These are phyloP conservation scores for Phytopythium sindhum DNA, from an alignment of 352 stramenopile genomes.

Conservation along the genomic window DNA sequence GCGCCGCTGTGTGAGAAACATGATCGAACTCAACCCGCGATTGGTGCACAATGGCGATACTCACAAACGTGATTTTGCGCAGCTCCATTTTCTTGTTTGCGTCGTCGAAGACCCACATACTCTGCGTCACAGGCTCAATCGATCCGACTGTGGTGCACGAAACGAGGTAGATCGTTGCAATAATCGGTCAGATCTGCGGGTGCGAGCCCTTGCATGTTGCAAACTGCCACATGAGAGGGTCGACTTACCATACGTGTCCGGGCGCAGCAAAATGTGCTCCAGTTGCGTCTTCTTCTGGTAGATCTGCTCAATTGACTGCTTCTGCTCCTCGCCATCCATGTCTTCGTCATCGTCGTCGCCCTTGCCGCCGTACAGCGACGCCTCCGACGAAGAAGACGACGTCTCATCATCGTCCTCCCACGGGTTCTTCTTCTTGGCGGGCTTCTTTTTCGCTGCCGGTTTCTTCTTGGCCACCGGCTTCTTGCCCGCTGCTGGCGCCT, in stretches of 20 bases:
- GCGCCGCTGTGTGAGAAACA: not conserved
- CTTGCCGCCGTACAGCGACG: conserved; percentile 26
- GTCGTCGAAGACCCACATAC: conserved; percentile 91
- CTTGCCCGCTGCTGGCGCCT: conserved; percentile 10
- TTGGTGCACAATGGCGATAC: conserved; percentile 3
- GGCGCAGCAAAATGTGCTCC: conserved; percentile 97
- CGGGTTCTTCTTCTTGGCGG: conserved; percentile 46
- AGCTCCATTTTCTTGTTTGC: conserved; percentile 90
- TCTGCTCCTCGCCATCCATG: conserved; percentile 21
- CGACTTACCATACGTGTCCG: conserved; percentile 95
- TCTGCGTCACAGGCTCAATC: conserved; percentile 91
- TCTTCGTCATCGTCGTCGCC: conserved; percentile 30
- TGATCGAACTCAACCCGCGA: not conserved
- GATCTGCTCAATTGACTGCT: conserved; percentile 87
- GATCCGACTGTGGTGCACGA: conserved; percentile 51
- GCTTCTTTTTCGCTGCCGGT: conserved; percentile 26
- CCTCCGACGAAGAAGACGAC: conserved; percentile 12
- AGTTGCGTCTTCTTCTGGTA: conserved; percentile 98
- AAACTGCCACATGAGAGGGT: not conserved
- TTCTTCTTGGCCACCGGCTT: conserved; percentile 37
- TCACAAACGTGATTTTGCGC: conserved; percentile 90
- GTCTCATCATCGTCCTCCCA: conserved; percentile 39
- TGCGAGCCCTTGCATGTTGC: not conserved
- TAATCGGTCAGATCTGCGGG: not conserved
- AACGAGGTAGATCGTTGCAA: not conserved